Evolutionary conservation across 768 basidiomycete species (phyloP).

Genomic region (Suillus subaureus): DNA sequence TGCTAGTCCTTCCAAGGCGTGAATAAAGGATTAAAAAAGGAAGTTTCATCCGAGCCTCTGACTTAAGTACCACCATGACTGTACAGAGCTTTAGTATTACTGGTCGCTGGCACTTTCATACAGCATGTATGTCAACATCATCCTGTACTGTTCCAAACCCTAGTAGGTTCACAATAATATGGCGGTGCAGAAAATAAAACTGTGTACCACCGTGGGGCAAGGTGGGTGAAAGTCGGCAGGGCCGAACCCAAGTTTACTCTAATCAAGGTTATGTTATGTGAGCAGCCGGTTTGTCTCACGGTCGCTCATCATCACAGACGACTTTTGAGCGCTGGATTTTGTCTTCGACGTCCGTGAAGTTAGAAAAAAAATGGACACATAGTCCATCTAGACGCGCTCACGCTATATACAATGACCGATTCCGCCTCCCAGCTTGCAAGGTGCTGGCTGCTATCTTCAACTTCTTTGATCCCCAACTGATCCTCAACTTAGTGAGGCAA

Average conservation of each 20-base stretch:
- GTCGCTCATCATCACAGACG: conserved; percentile 2
- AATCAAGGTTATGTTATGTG: conserved; percentile 7
- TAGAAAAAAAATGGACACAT: conserved; percentile 28
- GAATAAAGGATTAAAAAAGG: too few species aligned
- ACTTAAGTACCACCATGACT: too few species aligned
- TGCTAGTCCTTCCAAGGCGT: too few species aligned
- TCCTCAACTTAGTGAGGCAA: conserved; percentile 65
- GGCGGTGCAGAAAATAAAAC: too few species aligned
- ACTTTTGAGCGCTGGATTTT: conserved; percentile 8
- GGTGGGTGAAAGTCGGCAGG: too few species aligned
- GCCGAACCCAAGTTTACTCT: too few species aligned
- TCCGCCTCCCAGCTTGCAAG: conserved; percentile 41
- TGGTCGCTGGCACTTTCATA: not conserved
- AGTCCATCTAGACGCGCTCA: conserved; percentile 8
- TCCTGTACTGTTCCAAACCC: not conserved
- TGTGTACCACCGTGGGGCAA: too few species aligned
- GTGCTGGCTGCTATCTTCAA: conserved; percentile 21
- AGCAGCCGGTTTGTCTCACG: conserved; percentile 4
- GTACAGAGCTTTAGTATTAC: not conserved
- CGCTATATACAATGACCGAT: conserved; percentile 39
- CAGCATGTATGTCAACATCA: too few species aligned
- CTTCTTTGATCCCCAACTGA: conserved; percentile 11
- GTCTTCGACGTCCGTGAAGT: conserved; percentile 8
- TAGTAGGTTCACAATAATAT: not conserved
- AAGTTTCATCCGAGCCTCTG: too few species aligned